These are phyloP conservation scores for Aspergillus pseudonomiae DNA, from an alignment of 2,329 filamentous ascomycete species.

Conservation along the genomic window DNA sequence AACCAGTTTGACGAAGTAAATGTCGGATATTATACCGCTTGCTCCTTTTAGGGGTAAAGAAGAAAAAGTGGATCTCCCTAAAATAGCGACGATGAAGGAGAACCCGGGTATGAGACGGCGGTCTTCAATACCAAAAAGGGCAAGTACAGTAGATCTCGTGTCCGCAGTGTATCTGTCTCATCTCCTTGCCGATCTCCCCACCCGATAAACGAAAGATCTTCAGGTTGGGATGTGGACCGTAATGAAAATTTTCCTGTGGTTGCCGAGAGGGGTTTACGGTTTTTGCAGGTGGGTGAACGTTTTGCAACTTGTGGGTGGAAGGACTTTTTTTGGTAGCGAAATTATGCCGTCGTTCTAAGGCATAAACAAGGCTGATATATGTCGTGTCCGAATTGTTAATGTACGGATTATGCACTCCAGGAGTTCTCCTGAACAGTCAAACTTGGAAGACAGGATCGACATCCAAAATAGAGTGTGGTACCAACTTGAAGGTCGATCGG, in stretches of 20 bases:
- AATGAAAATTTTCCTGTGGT: background rate
- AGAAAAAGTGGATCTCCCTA: background rate
- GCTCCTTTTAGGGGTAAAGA: background rate
- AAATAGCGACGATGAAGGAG: background rate
- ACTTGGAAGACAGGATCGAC: background rate
- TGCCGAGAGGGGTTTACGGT: background rate
- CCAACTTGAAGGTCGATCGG: too few relatives aligned
- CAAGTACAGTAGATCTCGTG: slow-evolving; percentile 10
- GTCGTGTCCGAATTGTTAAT: background rate
- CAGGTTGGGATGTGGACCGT: background rate
- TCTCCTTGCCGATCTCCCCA: slow-evolving; percentile 17
- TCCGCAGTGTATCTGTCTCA: slow-evolving; percentile 5
- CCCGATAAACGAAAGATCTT: slow-evolving; percentile 2
- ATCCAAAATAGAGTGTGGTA: background rate
- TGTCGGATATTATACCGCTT: background rate
- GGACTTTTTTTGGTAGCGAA: background rate
- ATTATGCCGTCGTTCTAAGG: background rate
- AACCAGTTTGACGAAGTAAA: background rate
- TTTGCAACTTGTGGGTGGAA: background rate
- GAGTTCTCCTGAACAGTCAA: background rate
- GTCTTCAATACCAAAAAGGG: background rate
- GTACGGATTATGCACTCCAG: background rate
- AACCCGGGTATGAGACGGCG: background rate
- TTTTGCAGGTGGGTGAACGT: too few relatives aligned
- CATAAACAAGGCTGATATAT: background rate